Percentiles rank a stretch among this genome's conserved stretches.
phyloP scores from a whole-genome alignment of 1,284 basidiomycete genomes.

The Cerioporus squamosus region DNA sequence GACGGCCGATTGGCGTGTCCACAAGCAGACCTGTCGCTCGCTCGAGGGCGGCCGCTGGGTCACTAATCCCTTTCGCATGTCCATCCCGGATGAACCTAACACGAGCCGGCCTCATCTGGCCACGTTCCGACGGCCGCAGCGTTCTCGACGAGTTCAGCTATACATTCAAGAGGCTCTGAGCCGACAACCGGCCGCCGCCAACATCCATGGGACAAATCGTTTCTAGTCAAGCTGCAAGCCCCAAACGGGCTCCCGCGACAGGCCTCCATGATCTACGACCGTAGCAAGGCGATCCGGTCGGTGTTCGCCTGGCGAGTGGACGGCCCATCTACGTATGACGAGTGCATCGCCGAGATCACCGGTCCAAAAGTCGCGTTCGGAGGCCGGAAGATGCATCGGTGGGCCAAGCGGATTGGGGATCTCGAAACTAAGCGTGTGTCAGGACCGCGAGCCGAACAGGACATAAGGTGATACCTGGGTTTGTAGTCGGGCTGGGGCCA shows the following conservation, averaged over 20 bases:
- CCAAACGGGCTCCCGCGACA: background rate
- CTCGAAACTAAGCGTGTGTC: slow-evolving; percentile 32
- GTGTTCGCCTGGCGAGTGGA: slow-evolving; percentile 30
- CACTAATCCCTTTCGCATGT: slow-evolving; percentile 32
- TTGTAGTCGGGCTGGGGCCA: too few relatives aligned
- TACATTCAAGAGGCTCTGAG: background rate
- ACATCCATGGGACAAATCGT: slow-evolving; percentile 41
- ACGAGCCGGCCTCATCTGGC: background rate
- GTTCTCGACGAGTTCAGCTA: slow-evolving; percentile 2
- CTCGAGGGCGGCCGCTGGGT: slow-evolving; percentile 45
- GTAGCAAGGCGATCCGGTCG: slow-evolving; percentile 40
- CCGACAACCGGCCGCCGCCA: slow-evolving; percentile 25
- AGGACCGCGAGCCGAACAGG: slow-evolving; percentile 27
- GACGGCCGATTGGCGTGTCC: slow-evolving; percentile 42
- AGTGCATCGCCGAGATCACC: slow-evolving; percentile 23
- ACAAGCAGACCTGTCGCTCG: slow-evolving; percentile 43
- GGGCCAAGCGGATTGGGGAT: slow-evolving; percentile 34
- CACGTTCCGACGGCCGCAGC: slow-evolving; percentile 12
- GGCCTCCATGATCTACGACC: slow-evolving; percentile 44
- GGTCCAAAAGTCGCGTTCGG: slow-evolving; percentile 21
- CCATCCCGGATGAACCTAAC: slow-evolving; percentile 9
- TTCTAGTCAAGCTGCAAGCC: slow-evolving; percentile 47
- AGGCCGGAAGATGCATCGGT: slow-evolving; percentile 38
- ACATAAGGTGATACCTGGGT: slow-evolving; percentile 15
- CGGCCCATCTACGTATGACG: slow-evolving; percentile 18